These are phyloP conservation scores for Cystoderma amianthinum DNA, from an alignment of 768 basidiomycete species.

Conservation along the genomic window DNA sequence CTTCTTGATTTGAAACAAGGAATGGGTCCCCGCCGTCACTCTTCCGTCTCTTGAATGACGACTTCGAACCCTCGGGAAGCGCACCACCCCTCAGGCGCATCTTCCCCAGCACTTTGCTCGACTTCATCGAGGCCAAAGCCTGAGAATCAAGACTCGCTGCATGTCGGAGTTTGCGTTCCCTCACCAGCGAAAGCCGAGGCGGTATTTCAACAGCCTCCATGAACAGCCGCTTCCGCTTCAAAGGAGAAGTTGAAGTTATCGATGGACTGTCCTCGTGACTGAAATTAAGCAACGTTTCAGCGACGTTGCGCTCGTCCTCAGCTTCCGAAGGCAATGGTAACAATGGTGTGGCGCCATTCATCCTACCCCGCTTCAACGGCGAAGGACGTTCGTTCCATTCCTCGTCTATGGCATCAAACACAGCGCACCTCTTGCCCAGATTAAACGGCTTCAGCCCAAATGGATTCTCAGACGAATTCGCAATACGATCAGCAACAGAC, in stretches of 20 bases:
- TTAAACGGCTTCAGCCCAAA: constrained; percentile 7
- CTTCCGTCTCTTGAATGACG: neutral
- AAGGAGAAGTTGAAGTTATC: constrained; percentile 3
- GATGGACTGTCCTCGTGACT: neutral
- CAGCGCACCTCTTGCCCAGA: constrained; percentile 35
- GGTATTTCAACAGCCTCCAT: constrained; percentile 37
- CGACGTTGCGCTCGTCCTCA: constrained; percentile 23
- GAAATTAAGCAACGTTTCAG: constrained; percentile 4
- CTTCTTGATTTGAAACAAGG: too few species aligned
- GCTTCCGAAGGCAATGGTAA: constrained; percentile 13
- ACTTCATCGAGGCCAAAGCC: neutral
- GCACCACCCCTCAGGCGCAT: neutral
- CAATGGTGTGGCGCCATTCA: neutral
- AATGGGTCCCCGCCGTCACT: neutral
- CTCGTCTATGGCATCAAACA: constrained; percentile 25
- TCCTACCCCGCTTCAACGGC: constrained; percentile 14
- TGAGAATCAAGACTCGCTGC: neutral
- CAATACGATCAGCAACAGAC: constrained; percentile 40
- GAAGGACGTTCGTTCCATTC: constrained; percentile 16
- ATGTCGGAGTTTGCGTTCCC: neutral
- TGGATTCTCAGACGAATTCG: constrained; percentile 17
- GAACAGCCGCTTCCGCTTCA: constrained; percentile 42
- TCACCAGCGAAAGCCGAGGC: constrained; percentile 5
- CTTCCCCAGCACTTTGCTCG: neutral
- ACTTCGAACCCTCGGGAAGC: neutral